Conservation (phyloP, 2,329 filamentous ascomycete species). For the Beauveria sp. region DNA sequence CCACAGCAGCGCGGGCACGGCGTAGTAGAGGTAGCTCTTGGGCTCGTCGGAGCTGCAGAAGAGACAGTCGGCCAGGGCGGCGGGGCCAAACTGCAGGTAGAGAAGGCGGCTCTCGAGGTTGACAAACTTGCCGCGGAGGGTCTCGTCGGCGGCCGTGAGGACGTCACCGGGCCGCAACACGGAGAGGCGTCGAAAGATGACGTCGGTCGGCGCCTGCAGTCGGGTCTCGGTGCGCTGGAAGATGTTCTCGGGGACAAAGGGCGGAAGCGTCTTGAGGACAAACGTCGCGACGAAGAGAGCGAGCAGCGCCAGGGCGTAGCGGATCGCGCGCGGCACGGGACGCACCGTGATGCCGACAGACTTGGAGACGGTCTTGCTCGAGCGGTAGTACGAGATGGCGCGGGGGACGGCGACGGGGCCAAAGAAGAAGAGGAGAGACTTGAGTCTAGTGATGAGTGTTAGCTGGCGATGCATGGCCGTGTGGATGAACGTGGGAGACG, state of each 20-base stretch:
- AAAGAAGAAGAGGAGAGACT: conserved; percentile 53
- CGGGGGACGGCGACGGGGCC: conserved; percentile 66
- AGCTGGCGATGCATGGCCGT: neutral
- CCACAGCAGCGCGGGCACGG: conserved; percentile 61
- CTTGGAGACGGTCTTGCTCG: conserved; percentile 33
- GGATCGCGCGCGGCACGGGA: conserved; percentile 45
- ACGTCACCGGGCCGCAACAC: conserved; percentile 39
- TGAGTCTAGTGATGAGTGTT: conserved; percentile 32
- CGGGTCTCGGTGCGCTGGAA: conserved; percentile 72
- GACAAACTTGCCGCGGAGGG: conserved; percentile 60
- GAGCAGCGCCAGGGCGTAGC: conserved; percentile 54
- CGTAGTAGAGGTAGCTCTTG: conserved; percentile 70
- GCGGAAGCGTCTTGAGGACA: conserved; percentile 55
- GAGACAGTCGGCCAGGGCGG: conserved; percentile 64
- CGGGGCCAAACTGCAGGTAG: conserved; percentile 77
- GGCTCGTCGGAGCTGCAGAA: conserved; percentile 72
- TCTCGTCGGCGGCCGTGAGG: conserved; percentile 53
- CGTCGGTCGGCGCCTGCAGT: conserved; percentile 75
- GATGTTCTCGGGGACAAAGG: conserved; percentile 70
- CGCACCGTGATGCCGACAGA: conserved; percentile 42
- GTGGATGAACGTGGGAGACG: neutral
- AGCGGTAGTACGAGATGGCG: conserved; percentile 57
- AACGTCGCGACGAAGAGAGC: conserved; percentile 38
- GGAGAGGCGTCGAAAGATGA: conserved; percentile 71
- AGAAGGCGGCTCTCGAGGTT: conserved; percentile 66